Evolutionary conservation across 2,329 filamentous ascomycete genomes (phyloP).

Genomic region (Aspergillus arachidicola): DNA sequence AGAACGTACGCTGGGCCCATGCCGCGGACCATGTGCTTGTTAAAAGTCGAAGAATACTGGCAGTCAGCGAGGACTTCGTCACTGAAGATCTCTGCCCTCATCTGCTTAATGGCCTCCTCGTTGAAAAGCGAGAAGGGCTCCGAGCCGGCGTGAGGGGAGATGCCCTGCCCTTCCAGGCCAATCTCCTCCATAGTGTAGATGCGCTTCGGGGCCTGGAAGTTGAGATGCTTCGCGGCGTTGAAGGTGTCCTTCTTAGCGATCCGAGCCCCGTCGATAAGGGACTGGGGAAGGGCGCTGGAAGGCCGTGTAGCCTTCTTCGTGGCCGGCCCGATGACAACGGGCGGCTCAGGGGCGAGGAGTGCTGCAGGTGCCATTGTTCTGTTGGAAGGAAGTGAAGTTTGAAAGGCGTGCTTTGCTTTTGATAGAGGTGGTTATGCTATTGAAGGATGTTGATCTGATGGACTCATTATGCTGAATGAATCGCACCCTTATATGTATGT

Average conservation of each 20-base stretch:
- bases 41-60: slow-evolving; percentile 60
- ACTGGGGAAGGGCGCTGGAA: slow-evolving; percentile 15
- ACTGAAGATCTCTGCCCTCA: slow-evolving; percentile 62
- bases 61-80: slow-evolving; percentile 59
- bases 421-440: not conserved
- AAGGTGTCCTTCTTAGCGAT: slow-evolving; percentile 39
- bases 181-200: slow-evolving; percentile 62
- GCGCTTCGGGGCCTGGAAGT: slow-evolving; percentile 52
- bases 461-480: not conserved
- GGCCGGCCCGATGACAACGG: slow-evolving; percentile 11
- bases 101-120: slow-evolving; percentile 60
- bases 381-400: not conserved
- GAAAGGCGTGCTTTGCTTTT: not conserved
- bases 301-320: slow-evolving; percentile 22
- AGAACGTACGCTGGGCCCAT: slow-evolving; percentile 54
- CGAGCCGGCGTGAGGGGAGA: slow-evolving; percentile 64
- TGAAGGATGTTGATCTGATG: not conserved
- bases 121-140: slow-evolving; percentile 66
- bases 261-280: slow-evolving; percentile 11
- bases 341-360: not conserved
- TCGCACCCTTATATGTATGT: not conserved
- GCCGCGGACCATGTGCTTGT: slow-evolving; percentile 52
- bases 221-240: slow-evolving; percentile 56
- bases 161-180: slow-evolving; percentile 52
- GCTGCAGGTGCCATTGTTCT: not conserved